Percentiles rank a stretch among this genome's conserved stretches.
Evolutionary conservation across 2,329 filamentous ascomycete species (phyloP).

Genomic region (Paramyrothecium sp.): DNA sequence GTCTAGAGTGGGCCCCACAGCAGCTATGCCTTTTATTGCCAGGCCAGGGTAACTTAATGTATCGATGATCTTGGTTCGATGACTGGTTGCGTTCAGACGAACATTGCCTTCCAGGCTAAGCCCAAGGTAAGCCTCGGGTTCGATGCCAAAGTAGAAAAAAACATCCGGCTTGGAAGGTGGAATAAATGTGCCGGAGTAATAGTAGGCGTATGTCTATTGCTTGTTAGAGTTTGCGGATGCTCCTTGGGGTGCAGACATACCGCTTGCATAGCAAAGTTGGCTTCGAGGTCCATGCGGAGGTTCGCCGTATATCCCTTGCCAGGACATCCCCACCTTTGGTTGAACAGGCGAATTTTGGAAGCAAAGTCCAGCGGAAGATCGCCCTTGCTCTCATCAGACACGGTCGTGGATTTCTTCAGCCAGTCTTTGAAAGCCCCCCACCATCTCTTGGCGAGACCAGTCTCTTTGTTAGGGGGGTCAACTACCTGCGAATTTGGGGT

Average conservation of each 20-base stretch:
- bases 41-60: slow-evolving; percentile 11
- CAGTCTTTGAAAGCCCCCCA: slow-evolving; percentile 13
- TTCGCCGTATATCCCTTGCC: slow-evolving; percentile 7
- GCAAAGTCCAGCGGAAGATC: slow-evolving; percentile 8
- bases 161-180: slow-evolving; percentile 8
- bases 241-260: too few relatives aligned
- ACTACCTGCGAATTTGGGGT: too few relatives aligned
- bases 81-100: background rate
- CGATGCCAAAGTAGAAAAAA: slow-evolving; percentile 8
- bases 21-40: slow-evolving; percentile 13
- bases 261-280: slow-evolving; percentile 8
- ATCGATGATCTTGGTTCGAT: slow-evolving; percentile 8
- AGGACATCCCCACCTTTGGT: slow-evolving; percentile 1
- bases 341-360: slow-evolving; percentile 8
- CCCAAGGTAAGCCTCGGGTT: slow-evolving; percentile 4
- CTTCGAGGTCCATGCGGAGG: slow-evolving; percentile 8
- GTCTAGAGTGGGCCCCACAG: slow-evolving; percentile 14
- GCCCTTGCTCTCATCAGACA: slow-evolving; percentile 7
- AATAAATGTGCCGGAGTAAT: slow-evolving; percentile 9
- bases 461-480: too few relatives aligned
- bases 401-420: slow-evolving; percentile 12
- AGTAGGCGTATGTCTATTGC: slow-evolving; percentile 13
- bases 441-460: slow-evolving; percentile 7
- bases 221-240: too few relatives aligned
- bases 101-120: slow-evolving; percentile 9